Evolutionary conservation across 495 filamentous ascomycete genomes (phyloP).

Genomic region (Endocarpon pusillum): DNA sequence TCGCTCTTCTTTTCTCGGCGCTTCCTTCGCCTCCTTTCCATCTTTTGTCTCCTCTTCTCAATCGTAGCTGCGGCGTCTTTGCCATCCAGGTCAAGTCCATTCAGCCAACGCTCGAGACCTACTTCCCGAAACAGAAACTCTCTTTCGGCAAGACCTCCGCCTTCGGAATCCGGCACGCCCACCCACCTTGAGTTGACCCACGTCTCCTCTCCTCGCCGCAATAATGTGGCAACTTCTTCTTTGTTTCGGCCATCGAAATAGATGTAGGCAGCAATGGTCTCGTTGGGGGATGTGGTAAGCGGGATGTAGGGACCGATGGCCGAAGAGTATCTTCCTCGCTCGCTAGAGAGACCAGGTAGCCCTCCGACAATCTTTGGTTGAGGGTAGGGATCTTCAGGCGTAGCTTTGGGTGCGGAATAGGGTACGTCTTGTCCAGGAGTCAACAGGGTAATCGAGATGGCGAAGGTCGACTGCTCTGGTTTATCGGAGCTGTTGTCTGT

Average conservation of each 20-base stretch:
- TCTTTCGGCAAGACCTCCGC: slow-evolving; percentile 83
- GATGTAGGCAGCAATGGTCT: slow-evolving; percentile 95
- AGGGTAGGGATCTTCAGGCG: slow-evolving; percentile 52
- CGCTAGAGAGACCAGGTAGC: slow-evolving; percentile 37
- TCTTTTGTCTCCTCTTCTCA: slow-evolving; percentile 68
- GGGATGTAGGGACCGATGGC: slow-evolving; percentile 74
- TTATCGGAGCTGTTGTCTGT: slow-evolving; percentile 44
- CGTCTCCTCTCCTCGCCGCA: slow-evolving; percentile 88
- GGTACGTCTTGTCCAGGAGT: slow-evolving; percentile 77
- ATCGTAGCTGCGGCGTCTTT: slow-evolving; percentile 77
- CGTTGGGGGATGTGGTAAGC: slow-evolving; percentile 74
- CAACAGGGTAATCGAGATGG: slow-evolving; percentile 87
- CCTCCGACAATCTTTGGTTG: slow-evolving; percentile 62
- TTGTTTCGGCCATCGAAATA: slow-evolving; percentile 94
- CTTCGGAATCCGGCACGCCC: slow-evolving; percentile 75
- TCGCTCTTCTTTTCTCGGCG: slow-evolving; percentile 33
- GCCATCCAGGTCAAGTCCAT: slow-evolving; percentile 80
- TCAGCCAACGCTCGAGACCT: slow-evolving; percentile 87
- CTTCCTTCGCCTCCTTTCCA: slow-evolving; percentile 67
- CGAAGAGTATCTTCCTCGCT: slow-evolving; percentile 35
- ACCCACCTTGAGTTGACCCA: slow-evolving; percentile 99
- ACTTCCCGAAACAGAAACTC: slow-evolving; percentile 98
- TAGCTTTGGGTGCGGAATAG: slow-evolving; percentile 69
- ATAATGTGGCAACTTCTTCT: slow-evolving; percentile 89
- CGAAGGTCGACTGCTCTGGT: slow-evolving; percentile 85